Evolutionary conservation across 1,284 basidiomycete species (phyloP).

Genomic region (Ustanciosporium gigantosporum): DNA sequence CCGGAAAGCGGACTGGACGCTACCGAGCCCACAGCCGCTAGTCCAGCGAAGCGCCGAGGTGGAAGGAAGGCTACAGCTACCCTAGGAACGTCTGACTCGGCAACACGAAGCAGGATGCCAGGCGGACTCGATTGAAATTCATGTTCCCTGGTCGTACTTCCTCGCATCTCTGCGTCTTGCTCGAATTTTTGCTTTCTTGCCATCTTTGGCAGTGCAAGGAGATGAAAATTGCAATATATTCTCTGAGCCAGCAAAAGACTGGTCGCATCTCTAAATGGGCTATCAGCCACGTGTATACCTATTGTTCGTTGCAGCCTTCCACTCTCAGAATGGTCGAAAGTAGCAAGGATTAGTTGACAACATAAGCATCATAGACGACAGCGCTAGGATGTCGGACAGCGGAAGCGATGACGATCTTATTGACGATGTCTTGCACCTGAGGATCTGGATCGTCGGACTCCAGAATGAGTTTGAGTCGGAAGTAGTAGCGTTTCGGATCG

Average conservation of each 20-base stretch:
- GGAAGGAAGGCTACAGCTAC: no score
- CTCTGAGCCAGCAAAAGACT: no score
- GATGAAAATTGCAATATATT: no score
- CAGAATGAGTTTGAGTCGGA: slow-evolving; percentile 15
- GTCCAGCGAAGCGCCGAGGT: slow-evolving; percentile 12
- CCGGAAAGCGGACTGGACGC: background rate
- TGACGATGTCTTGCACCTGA: slow-evolving; percentile 20
- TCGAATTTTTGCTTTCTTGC: no score
- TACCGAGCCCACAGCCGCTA: slow-evolving; percentile 6
- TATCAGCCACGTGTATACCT: no score
- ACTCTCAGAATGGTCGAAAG: background rate
- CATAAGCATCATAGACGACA: slow-evolving; percentile 27
- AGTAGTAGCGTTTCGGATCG: slow-evolving; percentile 22
- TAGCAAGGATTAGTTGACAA: slow-evolving; percentile 18
- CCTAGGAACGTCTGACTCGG: no score
- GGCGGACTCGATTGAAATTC: slow-evolving; percentile 18
- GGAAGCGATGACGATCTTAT: slow-evolving; percentile 21
- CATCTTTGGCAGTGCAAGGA: no score
- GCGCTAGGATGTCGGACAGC: slow-evolving; percentile 13
- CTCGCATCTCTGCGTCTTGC: no score
- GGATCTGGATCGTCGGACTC: slow-evolving; percentile 24
- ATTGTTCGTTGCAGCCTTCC: no score
- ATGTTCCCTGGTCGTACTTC: background rate
- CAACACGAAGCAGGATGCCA: slow-evolving; percentile 28
- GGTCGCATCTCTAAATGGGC: no score